Percentiles rank a stretch among this genome's conserved stretches.
phyloP scores from a whole-genome alignment of 2,329 filamentous ascomycete genomes.

The Beauveria sp. region DNA sequence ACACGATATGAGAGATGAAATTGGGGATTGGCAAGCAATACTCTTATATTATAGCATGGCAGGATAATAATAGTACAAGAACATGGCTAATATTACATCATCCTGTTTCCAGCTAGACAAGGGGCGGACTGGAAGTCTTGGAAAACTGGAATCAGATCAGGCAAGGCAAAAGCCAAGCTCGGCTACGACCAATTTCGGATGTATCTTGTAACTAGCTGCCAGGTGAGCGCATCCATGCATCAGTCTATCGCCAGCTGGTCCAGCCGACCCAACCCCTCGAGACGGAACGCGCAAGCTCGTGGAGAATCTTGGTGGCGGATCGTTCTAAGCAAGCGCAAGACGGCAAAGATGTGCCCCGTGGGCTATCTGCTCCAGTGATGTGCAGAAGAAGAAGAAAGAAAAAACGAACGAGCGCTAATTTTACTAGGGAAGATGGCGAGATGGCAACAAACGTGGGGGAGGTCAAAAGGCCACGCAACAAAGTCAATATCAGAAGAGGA shows the following conservation, averaged over 20 bases:
- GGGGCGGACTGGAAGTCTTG: neutral
- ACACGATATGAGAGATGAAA: neutral
- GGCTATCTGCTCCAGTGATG: neutral
- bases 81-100: neutral
- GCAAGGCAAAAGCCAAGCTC: neutral
- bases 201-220: neutral
- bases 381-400: neutral
- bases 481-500: too few relatives aligned
- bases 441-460: neutral
- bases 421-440: neutral
- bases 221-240: constrained; percentile 2
- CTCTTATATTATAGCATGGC: too few relatives aligned
- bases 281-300: constrained; percentile 6
- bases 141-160: neutral
- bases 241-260: neutral
- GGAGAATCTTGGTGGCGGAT: neutral
- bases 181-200: too few relatives aligned
- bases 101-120: neutral
- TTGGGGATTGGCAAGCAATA: neutral
- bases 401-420: neutral
- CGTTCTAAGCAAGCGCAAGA: neutral
- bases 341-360: neutral
- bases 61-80: neutral
- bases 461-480: too few relatives aligned
- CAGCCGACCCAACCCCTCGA: neutral